phyloP scores from a whole-genome alignment of 306 rosid species.

The Sphenostylis stenocarpa region DNA sequence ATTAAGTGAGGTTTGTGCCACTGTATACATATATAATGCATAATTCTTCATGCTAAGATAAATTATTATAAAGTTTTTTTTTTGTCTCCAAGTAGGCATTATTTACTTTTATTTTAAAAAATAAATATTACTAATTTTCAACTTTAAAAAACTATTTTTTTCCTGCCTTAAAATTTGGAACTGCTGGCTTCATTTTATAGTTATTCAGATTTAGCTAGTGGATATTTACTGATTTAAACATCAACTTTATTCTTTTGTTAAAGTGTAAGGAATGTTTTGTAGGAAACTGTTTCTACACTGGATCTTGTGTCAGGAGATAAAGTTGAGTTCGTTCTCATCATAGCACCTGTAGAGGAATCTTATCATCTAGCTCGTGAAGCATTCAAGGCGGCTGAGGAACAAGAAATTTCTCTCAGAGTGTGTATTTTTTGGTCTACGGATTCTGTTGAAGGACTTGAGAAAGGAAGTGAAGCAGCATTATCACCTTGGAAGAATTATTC shows the following conservation, averaged over 20 bases:
- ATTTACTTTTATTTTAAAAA: background rate
- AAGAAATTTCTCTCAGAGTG: constrained; percentile 48
- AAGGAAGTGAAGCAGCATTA: constrained; percentile 49
- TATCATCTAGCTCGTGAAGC: constrained; percentile 66
- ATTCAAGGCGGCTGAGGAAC: constrained; percentile 65
- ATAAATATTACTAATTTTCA: background rate
- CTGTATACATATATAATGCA: background rate
- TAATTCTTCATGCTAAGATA: background rate
- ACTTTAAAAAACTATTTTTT: background rate
- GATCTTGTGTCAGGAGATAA: constrained; percentile 73
- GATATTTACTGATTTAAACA: background rate
- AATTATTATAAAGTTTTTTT: background rate
- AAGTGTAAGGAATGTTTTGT: constrained; percentile 26
- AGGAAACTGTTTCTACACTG: constrained; percentile 63
- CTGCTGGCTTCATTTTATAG: constrained; percentile 23
- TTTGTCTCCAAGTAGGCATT: background rate
- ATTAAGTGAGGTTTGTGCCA: constrained; percentile 56
- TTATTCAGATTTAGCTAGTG: constrained; percentile 19
- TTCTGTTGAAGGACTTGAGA: constrained; percentile 37
- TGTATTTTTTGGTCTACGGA: constrained; percentile 71
- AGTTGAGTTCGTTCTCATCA: constrained; percentile 73
- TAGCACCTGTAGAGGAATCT: constrained; percentile 58
- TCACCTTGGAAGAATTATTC: constrained; percentile 63
- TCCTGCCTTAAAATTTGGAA: background rate
- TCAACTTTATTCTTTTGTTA: constrained; percentile 15